Evolutionary conservation across 129 eudicot genomes (phyloP).

Genomic region (Flaveria linearis): DNA sequence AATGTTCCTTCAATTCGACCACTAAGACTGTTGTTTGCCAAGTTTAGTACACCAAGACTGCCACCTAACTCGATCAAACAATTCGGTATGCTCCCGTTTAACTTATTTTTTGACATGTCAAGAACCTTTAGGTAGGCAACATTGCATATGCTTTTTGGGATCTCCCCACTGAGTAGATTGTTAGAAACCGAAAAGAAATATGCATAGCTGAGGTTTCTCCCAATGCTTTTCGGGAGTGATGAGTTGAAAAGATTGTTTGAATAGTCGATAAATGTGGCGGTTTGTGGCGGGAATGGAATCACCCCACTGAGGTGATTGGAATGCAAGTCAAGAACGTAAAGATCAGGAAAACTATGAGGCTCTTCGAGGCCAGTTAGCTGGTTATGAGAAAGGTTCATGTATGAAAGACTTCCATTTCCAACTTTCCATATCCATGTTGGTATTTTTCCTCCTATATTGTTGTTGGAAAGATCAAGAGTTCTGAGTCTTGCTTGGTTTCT

Average conservation of each 20-base stretch:
- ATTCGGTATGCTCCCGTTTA: slow-evolving; percentile 45
- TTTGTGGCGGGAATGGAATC: slow-evolving; percentile 46
- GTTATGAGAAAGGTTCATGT: slow-evolving; percentile 66
- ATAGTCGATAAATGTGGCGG: slow-evolving; percentile 49
- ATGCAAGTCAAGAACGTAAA: slow-evolving; percentile 56
- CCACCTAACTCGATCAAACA: slow-evolving; percentile 41
- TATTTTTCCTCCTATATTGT: slow-evolving; percentile 54
- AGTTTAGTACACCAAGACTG: slow-evolving; percentile 48
- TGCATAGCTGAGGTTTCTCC: slow-evolving; percentile 17
- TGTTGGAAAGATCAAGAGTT: slow-evolving; percentile 64
- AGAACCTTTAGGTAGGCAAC: slow-evolving; percentile 49
- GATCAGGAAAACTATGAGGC: slow-evolving; percentile 23
- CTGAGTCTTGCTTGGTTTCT: slow-evolving; percentile 44
- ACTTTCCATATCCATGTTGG: slow-evolving; percentile 69
- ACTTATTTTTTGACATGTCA: slow-evolving; percentile 50
- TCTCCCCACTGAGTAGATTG: slow-evolving; percentile 48
- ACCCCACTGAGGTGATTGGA: slow-evolving; percentile 48
- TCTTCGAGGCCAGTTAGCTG: slow-evolving; percentile 32
- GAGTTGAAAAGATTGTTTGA: slow-evolving; percentile 57
- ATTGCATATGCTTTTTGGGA: slow-evolving; percentile 54
- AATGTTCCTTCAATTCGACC: slow-evolving; percentile 43
- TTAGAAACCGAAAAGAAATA: slow-evolving; percentile 54
- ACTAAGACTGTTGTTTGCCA: slow-evolving; percentile 40
- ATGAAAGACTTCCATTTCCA: slow-evolving; percentile 27
- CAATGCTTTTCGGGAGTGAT: slow-evolving; percentile 40